Evolutionary conservation across 1,139 yeast species (phyloP), one percentile per base, ranked within the genome.

Genomic region (Magnusiomyces tetraspermus): DNA sequence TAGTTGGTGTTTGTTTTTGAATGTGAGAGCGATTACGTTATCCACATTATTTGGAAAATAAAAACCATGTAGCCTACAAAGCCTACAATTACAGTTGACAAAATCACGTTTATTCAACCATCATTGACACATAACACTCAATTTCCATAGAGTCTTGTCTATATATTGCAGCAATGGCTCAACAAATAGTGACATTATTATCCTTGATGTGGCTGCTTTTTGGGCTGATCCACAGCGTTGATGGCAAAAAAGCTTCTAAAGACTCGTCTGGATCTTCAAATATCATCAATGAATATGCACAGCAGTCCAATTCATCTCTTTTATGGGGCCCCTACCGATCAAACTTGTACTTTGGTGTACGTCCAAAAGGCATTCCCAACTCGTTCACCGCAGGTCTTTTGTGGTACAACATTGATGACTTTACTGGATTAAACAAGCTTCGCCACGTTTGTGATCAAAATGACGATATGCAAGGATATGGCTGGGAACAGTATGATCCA

Each of bases 301-400:
- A 61, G 41, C 59, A 63, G 21, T 67, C 75, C 10, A 69, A 71
- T 51, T 67, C 74, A 30, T 76, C 83, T 1, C 67, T 83, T 24
- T 66, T 79, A 31, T 92, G 98, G 98, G 97, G 96, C 0, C 95
- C 97, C 0, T 92, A 90, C 68, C 71, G 97, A 60, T 83, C 97
- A 13, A 85, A 88, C 53, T 73, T 88, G 48, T 92, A 90, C 68
- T 74, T 90, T 59, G 97, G 98, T 0, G 70, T 92, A 46, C 75
- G 92, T 49, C 96, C 98, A 1, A 72, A 90, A 48, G 62, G 66
- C 19, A 65, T 82, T 48, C 85, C 96, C n/a, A 73, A 82, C 46
- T 85, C 96, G 1, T 73, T 92, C 50, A 66, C 85, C 56, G 75
- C 89, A 11, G 98, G 98, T 0, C 69, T 90, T 33, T 81, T 92